Conservation (phyloP, 2,329 filamentous ascomycete species). For the Cladorrhinum sp. region DNA sequence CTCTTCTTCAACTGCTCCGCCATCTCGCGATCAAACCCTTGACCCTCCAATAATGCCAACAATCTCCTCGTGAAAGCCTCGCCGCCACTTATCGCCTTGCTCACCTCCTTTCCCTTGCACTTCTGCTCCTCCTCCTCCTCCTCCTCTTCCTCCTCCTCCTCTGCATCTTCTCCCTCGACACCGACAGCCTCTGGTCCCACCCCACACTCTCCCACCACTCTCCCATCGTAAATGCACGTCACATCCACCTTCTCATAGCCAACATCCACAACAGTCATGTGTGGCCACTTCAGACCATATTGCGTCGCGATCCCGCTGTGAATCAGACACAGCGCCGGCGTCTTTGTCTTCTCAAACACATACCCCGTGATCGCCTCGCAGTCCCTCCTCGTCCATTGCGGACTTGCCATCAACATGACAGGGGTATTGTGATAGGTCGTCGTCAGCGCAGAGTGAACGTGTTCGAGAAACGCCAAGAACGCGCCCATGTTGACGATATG, state of each 20-base stretch:
- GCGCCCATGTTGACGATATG: constrained; percentile 86
- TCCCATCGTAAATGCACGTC: constrained; percentile 81
- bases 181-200: constrained; percentile 55
- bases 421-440: constrained; percentile 95
- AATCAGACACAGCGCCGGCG: constrained; percentile 85
- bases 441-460: constrained; percentile 85
- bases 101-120: constrained; percentile 31
- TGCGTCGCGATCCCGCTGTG: constrained; percentile 84
- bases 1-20: constrained; percentile 68
- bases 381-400: constrained; percentile 85
- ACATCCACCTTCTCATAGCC: constrained; percentile 91
- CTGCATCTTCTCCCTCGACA: constrained; percentile 22
- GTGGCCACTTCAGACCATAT: constrained; percentile 73
- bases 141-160: constrained; percentile 6
- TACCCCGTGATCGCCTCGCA: constrained; percentile 87
- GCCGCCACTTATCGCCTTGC: constrained; percentile 64
- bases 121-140: constrained; percentile 28
- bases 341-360: constrained; percentile 96
- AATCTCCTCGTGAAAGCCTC: constrained; percentile 80
- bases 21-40: constrained; percentile 63
- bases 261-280: constrained; percentile 84
- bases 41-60: constrained; percentile 57
- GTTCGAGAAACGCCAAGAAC: constrained; percentile 88
- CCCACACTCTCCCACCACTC: constrained; percentile 65
- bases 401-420: constrained; percentile 84